Percentiles rank a stretch among this genome's conserved stretches.
These are phyloP conservation scores for Fraxinus sp. DNA, from an alignment of 305 asterid genomes.

Conservation along the genomic window DNA sequence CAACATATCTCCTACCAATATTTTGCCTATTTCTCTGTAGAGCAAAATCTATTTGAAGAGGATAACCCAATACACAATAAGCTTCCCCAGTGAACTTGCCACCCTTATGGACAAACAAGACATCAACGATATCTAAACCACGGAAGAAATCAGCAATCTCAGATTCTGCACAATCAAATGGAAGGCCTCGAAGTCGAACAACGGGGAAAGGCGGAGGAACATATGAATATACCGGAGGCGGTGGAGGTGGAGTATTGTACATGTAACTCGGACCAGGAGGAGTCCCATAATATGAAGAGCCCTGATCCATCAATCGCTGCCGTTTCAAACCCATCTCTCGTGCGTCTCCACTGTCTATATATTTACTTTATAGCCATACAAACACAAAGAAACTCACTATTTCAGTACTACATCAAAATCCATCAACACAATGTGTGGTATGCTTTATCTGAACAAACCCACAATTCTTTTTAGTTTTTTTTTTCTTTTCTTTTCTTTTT, in stretches of 20 bases:
- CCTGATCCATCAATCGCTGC: slow-evolving; percentile 81
- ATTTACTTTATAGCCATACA: slow-evolving; percentile 48
- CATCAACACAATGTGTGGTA: background rate
- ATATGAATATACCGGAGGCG: slow-evolving; percentile 58
- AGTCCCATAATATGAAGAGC: slow-evolving; percentile 58
- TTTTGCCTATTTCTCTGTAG: slow-evolving; percentile 80
- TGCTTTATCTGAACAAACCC: background rate
- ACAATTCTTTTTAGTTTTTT: background rate
- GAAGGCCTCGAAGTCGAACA: slow-evolving; percentile 95
- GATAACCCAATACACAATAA: slow-evolving; percentile 77
- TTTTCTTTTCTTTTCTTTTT: no score
- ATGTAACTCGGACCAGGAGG: slow-evolving; percentile 63
- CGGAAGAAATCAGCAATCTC: slow-evolving; percentile 80
- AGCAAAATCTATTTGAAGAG: slow-evolving; percentile 84
- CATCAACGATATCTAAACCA: slow-evolving; percentile 77
- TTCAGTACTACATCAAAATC: slow-evolving; percentile 19
- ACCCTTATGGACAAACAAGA: slow-evolving; percentile 71
- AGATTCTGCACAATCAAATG: slow-evolving; percentile 77
- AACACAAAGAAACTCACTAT: slow-evolving; percentile 1
- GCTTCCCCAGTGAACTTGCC: slow-evolving; percentile 86
- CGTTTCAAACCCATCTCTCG: slow-evolving; percentile 89
- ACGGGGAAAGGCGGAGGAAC: slow-evolving; percentile 84
- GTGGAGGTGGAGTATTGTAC: slow-evolving; percentile 73
- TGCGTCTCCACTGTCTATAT: slow-evolving; percentile 60
- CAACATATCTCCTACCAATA: slow-evolving; percentile 90